Base-by-base conservation (phyloP, 805 yeast genomes). In the Jamesozyma hellenica region DNA sequence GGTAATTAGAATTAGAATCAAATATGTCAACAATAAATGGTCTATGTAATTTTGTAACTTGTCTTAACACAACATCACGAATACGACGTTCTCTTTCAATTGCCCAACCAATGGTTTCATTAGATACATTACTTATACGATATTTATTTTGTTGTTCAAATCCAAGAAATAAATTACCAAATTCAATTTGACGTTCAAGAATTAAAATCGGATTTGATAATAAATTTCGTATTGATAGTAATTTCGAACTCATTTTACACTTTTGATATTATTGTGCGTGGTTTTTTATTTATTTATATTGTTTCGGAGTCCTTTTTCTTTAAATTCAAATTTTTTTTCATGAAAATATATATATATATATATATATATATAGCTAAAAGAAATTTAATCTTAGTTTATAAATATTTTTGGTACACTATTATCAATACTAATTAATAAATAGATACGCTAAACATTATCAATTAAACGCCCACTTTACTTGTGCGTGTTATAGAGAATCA, bases 71-170 rank as follows among this genome's bases (percentile, higher is more conserved):
- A 38, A 78, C 72, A 53, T 81, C 79, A 36, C 72, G 49, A 21
- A 83, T 53, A 2, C 90, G 84, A 38, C 75, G 64, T 51, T 86
- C 95, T 49, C 83, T 74, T 56, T 92, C 98, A 42, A 74, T 69
- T 77, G 90, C 75, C 56, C 69, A 79, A 0, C 96, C 98, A 7
- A 92, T 53, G 38, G 74, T 77, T 39, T 75, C 68, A 1, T 97
- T 97, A 46, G 66, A 49, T 0, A 82, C 71, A 57, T 85, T 82
- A 76, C 79, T 70, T 33, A 92, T 71, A 11, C 68, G 70, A 55
- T 90, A 90, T 47, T 71, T 66, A 56, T 88, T 90, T 2, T 92
- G 85, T 63, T 92, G 97, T 58, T 90, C 97, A 51, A 83, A 85
- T 1, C 96, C 96, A 11, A 88, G 55, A 39, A 87, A 71, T 14